Evolutionary conservation across 106 monocot species (phyloP).

Genomic region (Hemerocallis citrina): DNA sequence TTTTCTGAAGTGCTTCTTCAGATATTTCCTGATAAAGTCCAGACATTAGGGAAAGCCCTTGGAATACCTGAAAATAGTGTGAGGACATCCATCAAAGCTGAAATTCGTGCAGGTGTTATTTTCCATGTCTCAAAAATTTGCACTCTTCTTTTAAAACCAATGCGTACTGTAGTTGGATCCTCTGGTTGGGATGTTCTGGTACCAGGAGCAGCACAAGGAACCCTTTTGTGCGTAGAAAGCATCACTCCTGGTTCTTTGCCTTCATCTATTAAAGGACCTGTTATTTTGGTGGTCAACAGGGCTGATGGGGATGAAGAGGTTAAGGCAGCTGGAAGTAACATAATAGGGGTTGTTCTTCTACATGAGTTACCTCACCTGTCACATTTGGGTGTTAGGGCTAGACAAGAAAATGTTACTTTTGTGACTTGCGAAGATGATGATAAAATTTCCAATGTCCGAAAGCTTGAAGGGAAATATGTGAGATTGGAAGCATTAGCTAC

Average conservation of each 20-base stretch:
- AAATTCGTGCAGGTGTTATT: constrained; percentile 85
- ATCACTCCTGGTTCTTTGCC: constrained; percentile 68
- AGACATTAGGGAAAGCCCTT: constrained; percentile 70
- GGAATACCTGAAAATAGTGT: constrained; percentile 73
- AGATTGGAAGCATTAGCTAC: constrained; percentile 72
- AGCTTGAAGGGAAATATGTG: constrained; percentile 58
- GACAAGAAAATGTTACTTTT: constrained; percentile 80
- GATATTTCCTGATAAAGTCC: constrained; percentile 80
- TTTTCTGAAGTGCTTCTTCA: constrained; percentile 72
- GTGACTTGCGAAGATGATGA: constrained; percentile 92
- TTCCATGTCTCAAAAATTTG: constrained; percentile 89
- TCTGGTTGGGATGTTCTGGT: constrained; percentile 85
- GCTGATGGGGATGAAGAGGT: constrained; percentile 98
- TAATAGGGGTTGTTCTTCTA: constrained; percentile 61
- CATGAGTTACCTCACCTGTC: constrained; percentile 94
- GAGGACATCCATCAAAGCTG: constrained; percentile 83
- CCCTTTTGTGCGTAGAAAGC: constrained; percentile 64
- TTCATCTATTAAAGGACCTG: constrained; percentile 42
- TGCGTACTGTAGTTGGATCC: constrained; percentile 40
- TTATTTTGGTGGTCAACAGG: constrained; percentile 67
- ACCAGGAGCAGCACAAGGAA: constrained; percentile 66
- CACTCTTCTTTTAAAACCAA: constrained; percentile 54
- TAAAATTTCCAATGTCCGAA: constrained; percentile 28
- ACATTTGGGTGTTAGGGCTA: constrained; percentile 91
- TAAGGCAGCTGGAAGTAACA: constrained; percentile 73